Conservation (phyloP, 164 flowering plant species). For the Berberis thunbergii region DNA sequence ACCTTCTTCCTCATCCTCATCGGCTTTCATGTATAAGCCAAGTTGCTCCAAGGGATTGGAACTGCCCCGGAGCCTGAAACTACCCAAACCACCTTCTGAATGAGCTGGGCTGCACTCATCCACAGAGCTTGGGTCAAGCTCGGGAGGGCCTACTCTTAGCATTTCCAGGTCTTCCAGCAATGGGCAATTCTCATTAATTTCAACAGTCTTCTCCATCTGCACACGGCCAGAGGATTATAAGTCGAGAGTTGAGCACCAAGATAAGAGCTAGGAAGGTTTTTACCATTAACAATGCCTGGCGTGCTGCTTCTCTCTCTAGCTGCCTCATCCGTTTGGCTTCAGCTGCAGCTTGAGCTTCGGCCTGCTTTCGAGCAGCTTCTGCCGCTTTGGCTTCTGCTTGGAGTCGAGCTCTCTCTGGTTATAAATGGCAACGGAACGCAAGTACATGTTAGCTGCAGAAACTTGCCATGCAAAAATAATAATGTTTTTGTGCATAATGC, state of each 20-base stretch:
- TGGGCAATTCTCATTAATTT: conserved; percentile 65
- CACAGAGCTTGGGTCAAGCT: conserved; percentile 52
- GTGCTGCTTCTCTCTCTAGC: conserved; percentile 84
- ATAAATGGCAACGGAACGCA: background rate
- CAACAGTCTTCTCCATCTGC: conserved; percentile 95
- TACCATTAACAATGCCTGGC: conserved; percentile 75
- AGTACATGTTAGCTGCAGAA: background rate
- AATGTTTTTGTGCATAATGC: no score
- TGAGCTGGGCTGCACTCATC: conserved; percentile 71
- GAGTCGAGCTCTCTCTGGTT: conserved; percentile 69
- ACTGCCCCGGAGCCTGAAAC: conserved; percentile 47
- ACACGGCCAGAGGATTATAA: background rate
- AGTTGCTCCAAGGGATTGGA: conserved; percentile 84
- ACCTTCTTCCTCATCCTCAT: conserved; percentile 70
- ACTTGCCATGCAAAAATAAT: no score
- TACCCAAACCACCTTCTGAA: conserved; percentile 52
- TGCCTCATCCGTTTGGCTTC: conserved; percentile 71
- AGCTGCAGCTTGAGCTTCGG: conserved; percentile 43
- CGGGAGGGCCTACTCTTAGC: conserved; percentile 52
- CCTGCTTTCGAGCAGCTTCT: conserved; percentile 67
- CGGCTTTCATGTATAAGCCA: conserved; percentile 76
- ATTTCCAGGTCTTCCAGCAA: conserved; percentile 77
- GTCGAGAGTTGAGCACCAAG: background rate
- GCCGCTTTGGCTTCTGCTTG: conserved; percentile 92
- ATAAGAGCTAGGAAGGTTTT: background rate